phyloP scores from a whole-genome alignment of 2,329 filamentous ascomycete species.

The Pseudogymnoascus sp. region DNA sequence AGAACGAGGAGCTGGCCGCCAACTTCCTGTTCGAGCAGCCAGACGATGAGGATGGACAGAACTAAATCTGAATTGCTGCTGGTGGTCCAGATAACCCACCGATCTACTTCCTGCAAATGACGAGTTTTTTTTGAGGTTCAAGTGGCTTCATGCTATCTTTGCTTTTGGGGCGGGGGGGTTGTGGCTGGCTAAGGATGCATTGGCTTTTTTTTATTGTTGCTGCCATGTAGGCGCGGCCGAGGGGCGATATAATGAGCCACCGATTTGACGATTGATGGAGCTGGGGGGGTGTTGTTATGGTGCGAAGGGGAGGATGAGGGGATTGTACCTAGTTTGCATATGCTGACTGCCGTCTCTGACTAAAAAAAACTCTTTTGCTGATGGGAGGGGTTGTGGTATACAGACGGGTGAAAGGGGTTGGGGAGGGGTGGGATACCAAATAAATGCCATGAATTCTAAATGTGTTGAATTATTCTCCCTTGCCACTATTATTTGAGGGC shows the following conservation, averaged over 20 bases:
- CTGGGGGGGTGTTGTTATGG: background rate
- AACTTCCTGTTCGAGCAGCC: slow-evolving; percentile 98
- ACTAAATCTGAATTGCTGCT: slow-evolving; percentile 29
- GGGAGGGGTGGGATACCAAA: background rate
- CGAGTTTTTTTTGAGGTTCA: background rate
- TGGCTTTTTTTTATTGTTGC: background rate
- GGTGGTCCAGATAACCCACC: background rate
- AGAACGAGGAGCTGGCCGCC: slow-evolving; percentile 96
- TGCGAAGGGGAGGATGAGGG: background rate
- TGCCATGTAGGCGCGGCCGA: background rate
- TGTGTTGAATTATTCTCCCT: background rate
- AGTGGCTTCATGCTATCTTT: background rate
- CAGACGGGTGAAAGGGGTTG: background rate
- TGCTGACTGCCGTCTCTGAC: background rate
- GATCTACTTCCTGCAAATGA: background rate
- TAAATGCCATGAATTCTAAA: background rate
- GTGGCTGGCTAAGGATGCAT: background rate
- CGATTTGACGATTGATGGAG: slow-evolving; percentile 1
- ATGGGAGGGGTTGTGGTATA: background rate
- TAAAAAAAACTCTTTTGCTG: background rate
- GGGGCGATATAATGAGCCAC: slow-evolving; percentile 4
- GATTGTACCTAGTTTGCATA: slow-evolving; percentile 4
- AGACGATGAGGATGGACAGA: slow-evolving; percentile 62
- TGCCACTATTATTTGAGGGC: background rate
- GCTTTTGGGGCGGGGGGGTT: background rate